Evolutionary conservation across 108 stramenopile species (phyloP), one percentile per base, ranked within the genome.

Genomic region (Schizochytrium sp.): DNA sequence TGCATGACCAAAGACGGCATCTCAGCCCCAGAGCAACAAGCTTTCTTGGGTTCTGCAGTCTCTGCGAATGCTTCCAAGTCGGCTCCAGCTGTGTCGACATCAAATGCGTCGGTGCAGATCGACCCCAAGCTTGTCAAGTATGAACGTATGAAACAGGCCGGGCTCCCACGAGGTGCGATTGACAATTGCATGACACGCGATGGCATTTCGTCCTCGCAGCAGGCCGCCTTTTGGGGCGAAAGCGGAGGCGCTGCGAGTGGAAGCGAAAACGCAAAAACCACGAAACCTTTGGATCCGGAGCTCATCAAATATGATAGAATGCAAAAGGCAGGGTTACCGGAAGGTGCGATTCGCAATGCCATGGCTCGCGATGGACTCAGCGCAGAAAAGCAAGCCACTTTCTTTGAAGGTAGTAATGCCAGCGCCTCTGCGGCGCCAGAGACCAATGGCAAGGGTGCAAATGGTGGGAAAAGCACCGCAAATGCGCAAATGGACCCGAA

Each of bases 51-150:
- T 2, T 34, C 55, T 23, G 63, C 25, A 34, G 34, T 2, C 34
- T 34, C 34, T 34, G 34, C 34, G 2, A 34, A 34, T 34, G 34
- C 34, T 34, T 2, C 34, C 34, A 34, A 1, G 34, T 34, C 34
- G 34, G 34, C 34, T 34, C 34, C 34, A 34, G 34, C 34, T 34
- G 34, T 34, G 34, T 34, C 63, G 41, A 14, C 63, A 10, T 1
- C 2, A 69, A 18, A 14, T 28, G 1, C 63, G 1, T 41, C 63
- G 8, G 41, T 18, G 63, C 25, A 14, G 14, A 12, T 4, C 18
- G 76, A 83, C 28, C 76, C 76, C n/a, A 83, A 83, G 23, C 48
- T 83, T 83, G 76, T 25, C 19, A 83, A 83, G 4, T 83, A 83
- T 23, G 45, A 3, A 0, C 45, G 51, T 4, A 83, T 83, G 76